Base-by-base conservation (phyloP, 2,329 filamentous ascomycete genomes). In the Colletotrichum lentis region DNA sequence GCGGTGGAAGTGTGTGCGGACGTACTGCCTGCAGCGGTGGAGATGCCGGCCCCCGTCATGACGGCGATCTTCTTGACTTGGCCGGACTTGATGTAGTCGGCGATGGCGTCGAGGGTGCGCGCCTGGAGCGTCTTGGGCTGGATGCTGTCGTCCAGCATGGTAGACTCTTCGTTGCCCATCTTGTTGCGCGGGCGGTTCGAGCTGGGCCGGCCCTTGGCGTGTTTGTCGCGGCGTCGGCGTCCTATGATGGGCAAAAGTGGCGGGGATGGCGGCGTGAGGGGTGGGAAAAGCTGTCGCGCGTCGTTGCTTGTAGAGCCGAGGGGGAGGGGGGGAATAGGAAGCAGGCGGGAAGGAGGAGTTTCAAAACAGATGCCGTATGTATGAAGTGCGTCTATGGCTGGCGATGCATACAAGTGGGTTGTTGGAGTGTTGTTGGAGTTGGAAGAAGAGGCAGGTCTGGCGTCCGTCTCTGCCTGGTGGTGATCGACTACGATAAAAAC, bases 31-130 rank as follows among this genome's bases (percentile, higher is more conserved):
- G 88, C 88, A 11, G 87, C 85, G 0, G 92, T 95, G 37, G 90
- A 93, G 72, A 97, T 96, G 55, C 95, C 95, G 14, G 95, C 94
- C 67, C 95, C 95, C 2, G 92, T 94, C 88, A 98, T 89, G 70
- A 97, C 91, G 27, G 97, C 93, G 65, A 99, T 91, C 57, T 85
- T 86, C 73, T 86, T 86, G 41, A 85, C 89, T 56, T 85, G 78
- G 53, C 90, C 91, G 74, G 88, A 84, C 72, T 87, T 88, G 78
- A 99, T 94, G 74, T 92, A 90, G 35, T 91, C 86, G n/a, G 93
- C 94, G 46, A 98, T 83, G 4, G 88, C 91, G 20, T 90, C 83
- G 16, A 98, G 78, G 35, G 86, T 91, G 64, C 94, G 88, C 39
- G 86, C 86, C 49, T 85, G 80, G 16, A 98, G 84, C 0, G 88